Base-by-base conservation (phyloP, 2,329 filamentous ascomycete species). In the Aciculosporium take region DNA sequence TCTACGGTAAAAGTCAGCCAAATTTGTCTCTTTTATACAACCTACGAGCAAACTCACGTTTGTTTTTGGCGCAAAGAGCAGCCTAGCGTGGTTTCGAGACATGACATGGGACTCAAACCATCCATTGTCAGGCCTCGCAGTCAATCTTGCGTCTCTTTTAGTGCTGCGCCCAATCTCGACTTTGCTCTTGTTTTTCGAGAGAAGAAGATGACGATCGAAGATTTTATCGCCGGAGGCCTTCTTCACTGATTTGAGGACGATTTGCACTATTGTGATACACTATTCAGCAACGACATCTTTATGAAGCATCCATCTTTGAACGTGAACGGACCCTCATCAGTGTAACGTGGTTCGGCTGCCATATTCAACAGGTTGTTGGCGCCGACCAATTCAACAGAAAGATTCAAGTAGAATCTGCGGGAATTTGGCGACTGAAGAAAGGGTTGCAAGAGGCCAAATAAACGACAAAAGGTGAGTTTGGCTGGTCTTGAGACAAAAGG, bases 101-200 rank as follows among this genome's bases (percentile, higher is more conserved):
- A 86, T 80, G 28, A 85, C 80, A 0, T 80, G 74, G 43, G 74
- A 81, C 48, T 84, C 73, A 44, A 84, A 81, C 68, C 69, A 84
- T 13, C 68, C 74, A 56, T 85, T 86, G 48, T 71, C 57, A 5
- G 50, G 46, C 29, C 45, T 59, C 54, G 49, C 65, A 55, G 48
- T 49, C 7, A 61, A 51, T 3, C 36, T 40, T 38, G 48, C 17
- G 49, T 61, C 55, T 43, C 62, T 52, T 51, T 62, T 67, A 47
- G 66, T 69, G 28, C 65, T 64, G 21, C 68, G 58, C 29, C 69
- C 69, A 44, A 72, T 62, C 10, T 53, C 42, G 17, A 62, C 43
- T 3, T 45, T 46, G 2, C 53, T 48, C 7, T 48, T 55, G 9
- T 54, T 50, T 15, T 52, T 53, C 8, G 55, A 58, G 1, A 68